A percentile compares a stretch with the other conserved stretches of the same genome.
phyloP scores from a whole-genome alignment of 1,284 basidiomycete genomes.

The Ceratobasidium sp. region DNA sequence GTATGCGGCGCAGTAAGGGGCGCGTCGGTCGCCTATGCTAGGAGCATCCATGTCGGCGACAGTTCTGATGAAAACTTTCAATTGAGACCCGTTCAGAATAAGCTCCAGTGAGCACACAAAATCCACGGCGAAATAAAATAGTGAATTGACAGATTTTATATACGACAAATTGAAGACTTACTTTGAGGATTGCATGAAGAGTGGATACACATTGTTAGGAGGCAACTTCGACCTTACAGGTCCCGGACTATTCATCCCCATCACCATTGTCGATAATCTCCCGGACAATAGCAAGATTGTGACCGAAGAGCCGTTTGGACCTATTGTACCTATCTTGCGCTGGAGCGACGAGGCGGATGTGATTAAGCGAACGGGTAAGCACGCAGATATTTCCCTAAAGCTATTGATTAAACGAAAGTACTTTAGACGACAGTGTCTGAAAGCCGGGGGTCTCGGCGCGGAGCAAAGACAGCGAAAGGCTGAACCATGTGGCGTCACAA shows the following conservation, averaged over 20 bases:
- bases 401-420: neutral
- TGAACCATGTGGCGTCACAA: conserved; percentile 7
- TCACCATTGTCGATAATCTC: conserved; percentile 38
- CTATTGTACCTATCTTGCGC: conserved; percentile 31
- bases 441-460: conserved; percentile 24
- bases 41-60: conserved; percentile 19
- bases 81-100: conserved; percentile 31
- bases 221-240: conserved; percentile 36
- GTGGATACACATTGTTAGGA: conserved; percentile 24
- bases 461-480: conserved; percentile 25
- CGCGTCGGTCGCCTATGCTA: conserved; percentile 22
- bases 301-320: conserved; percentile 35
- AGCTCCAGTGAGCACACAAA: conserved; percentile 1
- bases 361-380: conserved; percentile 28
- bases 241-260: conserved; percentile 29
- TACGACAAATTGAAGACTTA: conserved; percentile 21
- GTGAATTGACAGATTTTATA: neutral
- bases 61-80: conserved; percentile 23
- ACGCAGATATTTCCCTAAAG: neutral
- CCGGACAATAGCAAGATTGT: conserved; percentile 37
- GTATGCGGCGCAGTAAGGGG: conserved; percentile 12
- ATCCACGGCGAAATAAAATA: neutral
- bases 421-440: conserved; percentile 30
- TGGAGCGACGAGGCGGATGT: conserved; percentile 39
- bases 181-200: conserved; percentile 33